These are phyloP conservation scores for Dryas integrifolia DNA, from an alignment of 331 rosid genomes.

Conservation along the genomic window DNA sequence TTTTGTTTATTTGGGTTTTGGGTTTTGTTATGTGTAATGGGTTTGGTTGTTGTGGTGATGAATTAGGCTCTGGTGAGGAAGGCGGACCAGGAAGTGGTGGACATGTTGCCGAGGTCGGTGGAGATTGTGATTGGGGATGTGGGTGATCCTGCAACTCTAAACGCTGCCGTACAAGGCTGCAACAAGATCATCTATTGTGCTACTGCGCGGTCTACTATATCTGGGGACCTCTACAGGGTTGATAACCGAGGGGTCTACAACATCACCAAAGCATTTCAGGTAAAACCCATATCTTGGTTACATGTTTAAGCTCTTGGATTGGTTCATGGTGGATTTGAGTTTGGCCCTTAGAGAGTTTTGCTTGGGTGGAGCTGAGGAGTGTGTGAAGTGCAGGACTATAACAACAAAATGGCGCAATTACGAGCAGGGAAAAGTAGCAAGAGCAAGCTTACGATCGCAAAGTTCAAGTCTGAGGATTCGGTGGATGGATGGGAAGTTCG, in stretches of 20 bases:
- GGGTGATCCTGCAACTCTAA: conserved; percentile 69
- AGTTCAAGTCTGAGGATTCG: conserved; percentile 70
- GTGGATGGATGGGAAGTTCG: conserved; percentile 79
- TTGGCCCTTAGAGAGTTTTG: neutral
- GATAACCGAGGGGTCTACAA: conserved; percentile 87
- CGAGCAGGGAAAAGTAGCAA: conserved; percentile 97
- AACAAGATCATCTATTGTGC: conserved; percentile 91
- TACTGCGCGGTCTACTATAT: conserved; percentile 84
- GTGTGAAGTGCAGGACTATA: conserved; percentile 63
- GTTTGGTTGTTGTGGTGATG: neutral
- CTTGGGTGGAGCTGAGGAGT: neutral
- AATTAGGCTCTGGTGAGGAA: conserved; percentile 77
- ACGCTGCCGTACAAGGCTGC: conserved; percentile 67
- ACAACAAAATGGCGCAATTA: conserved; percentile 78
- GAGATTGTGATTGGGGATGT: conserved; percentile 81
- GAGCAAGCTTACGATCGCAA: conserved; percentile 75
- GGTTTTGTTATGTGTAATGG: neutral
- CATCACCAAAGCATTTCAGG: conserved; percentile 89
- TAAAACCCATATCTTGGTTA: conserved; percentile 18
- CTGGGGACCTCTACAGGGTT: conserved; percentile 87
- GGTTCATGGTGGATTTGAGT: neutral
- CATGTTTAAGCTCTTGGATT: neutral
- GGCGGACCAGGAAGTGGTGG: conserved; percentile 62
- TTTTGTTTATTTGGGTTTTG: neutral
- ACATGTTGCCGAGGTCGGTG: conserved; percentile 88